Evolutionary conservation across 805 yeast genomes (phyloP).

Genomic region (Candida boleticola): DNA sequence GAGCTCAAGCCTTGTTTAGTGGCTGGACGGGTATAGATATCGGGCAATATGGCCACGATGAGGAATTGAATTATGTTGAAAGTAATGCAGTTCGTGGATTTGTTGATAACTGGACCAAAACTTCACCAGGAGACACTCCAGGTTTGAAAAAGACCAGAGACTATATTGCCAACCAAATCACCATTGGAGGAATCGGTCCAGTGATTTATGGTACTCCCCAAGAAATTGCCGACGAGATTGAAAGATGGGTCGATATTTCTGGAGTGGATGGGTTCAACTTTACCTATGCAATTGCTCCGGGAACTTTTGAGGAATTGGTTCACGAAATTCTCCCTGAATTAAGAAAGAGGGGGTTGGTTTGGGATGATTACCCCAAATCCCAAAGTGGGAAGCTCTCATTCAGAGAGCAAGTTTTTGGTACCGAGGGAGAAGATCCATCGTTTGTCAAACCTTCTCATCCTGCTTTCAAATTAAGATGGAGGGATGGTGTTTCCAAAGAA

Average conservation of each 20-base stretch:
- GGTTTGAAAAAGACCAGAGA: conserved; percentile 20
- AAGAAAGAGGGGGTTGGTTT: conserved; percentile 30
- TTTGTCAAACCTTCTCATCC: conserved; percentile 17
- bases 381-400: conserved; percentile 22
- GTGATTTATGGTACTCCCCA: conserved; percentile 32
- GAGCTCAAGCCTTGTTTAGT: conserved; percentile 38
- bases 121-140: conserved; percentile 20
- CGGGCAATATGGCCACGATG: conserved; percentile 28
- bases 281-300: conserved; percentile 35
- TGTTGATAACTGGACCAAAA: conserved; percentile 31
- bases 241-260: conserved; percentile 35
- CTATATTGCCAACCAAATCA: conserved; percentile 26
- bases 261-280: conserved; percentile 46
- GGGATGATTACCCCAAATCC: conserved; percentile 35
- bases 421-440: conserved; percentile 17
- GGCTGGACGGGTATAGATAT: conserved; percentile 45
- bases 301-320: conserved; percentile 35
- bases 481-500: conserved; percentile 21
- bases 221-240: conserved; percentile 39
- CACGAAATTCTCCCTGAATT: conserved; percentile 37
- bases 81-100: conserved; percentile 31
- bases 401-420: conserved; percentile 35
- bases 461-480: conserved; percentile 25
- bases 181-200: conserved; percentile 30
- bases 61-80: conserved; percentile 29